A percentile compares a stretch with the other conserved stretches of the same genome.
phyloP scores from a whole-genome alignment of 768 basidiomycete genomes.

The Chlorophyllum brunneum region DNA sequence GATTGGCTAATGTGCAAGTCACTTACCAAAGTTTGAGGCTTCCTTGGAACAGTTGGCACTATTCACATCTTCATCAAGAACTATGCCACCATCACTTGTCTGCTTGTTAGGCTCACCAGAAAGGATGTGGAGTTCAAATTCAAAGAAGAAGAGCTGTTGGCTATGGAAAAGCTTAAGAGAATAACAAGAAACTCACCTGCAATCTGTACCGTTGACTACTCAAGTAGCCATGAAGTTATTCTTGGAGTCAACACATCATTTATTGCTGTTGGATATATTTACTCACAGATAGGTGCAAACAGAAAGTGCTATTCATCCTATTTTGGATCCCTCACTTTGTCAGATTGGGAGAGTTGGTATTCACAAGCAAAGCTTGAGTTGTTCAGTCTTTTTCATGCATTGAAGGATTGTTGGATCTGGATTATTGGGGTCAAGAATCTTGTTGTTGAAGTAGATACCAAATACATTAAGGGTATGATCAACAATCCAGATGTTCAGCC shows the following conservation, averaged over 20 bases:
- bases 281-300: background rate
- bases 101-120: slow-evolving; percentile 18
- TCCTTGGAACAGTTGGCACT: slow-evolving; percentile 21
- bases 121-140: slow-evolving; percentile 23
- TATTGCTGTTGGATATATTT: slow-evolving; percentile 16
- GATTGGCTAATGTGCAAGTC: slow-evolving; percentile 22
- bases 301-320: slow-evolving; percentile 6
- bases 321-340: background rate
- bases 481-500: slow-evolving; percentile 35
- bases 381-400: background rate
- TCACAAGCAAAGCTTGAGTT: slow-evolving; percentile 38
- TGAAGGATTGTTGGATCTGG: background rate
- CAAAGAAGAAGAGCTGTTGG: slow-evolving; percentile 2
- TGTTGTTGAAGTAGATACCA: slow-evolving; percentile 25
- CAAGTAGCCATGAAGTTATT: slow-evolving; percentile 19
- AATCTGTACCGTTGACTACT: slow-evolving; percentile 22
- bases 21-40: slow-evolving; percentile 16
- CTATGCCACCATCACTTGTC: slow-evolving; percentile 15
- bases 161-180: slow-evolving; percentile 14
- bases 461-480: slow-evolving; percentile 34
- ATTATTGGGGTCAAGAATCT: slow-evolving; percentile 24
- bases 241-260: slow-evolving; percentile 33
- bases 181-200: slow-evolving; percentile 14
- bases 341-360: background rate
- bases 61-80: slow-evolving; percentile 23